Percentiles rank a stretch among this genome's conserved stretches.
These are phyloP conservation scores for Myotisia sp. DNA, from an alignment of 2,329 filamentous ascomycete genomes.

Conservation along the genomic window DNA sequence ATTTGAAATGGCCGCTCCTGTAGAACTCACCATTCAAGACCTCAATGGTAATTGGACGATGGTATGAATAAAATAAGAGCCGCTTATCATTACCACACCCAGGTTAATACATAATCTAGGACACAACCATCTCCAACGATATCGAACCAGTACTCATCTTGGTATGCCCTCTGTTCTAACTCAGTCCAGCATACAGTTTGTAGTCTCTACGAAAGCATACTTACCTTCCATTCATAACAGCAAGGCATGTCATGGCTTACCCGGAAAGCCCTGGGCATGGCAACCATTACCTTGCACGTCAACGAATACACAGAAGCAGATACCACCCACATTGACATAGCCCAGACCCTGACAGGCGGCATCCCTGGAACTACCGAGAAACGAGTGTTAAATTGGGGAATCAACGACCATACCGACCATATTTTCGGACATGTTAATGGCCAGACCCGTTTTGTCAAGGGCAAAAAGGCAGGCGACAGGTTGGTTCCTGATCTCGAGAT, in stretches of 20 bases:
- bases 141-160: conserved; percentile 55
- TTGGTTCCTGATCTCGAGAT: conserved; percentile 23
- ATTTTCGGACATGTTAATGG: conserved; percentile 63
- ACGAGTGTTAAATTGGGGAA: conserved; percentile 43
- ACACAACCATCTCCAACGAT: conserved; percentile 57
- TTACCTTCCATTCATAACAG: conserved; percentile 15
- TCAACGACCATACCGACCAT: conserved; percentile 57
- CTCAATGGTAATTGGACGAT: conserved; percentile 56
- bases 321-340: conserved; percentile 53
- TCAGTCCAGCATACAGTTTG: not conserved
- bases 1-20: conserved; percentile 53
- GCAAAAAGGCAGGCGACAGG: conserved; percentile 23
- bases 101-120: too few relatives aligned
- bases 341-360: conserved; percentile 56
- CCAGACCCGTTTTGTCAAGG: conserved; percentile 38
- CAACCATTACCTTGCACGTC: conserved; percentile 53
- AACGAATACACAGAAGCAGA: conserved; percentile 38
- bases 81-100: conserved; percentile 3
- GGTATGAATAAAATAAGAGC: conserved; percentile 34
- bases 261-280: conserved; percentile 56
- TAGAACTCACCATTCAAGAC: conserved; percentile 50
- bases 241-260: conserved; percentile 59
- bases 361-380: conserved; percentile 51
- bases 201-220: not conserved
- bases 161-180: conserved; percentile 18